Evolutionary conservation across 441 rosid genomes (phyloP).

Genomic region (Arabidopsis hybrid): DNA sequence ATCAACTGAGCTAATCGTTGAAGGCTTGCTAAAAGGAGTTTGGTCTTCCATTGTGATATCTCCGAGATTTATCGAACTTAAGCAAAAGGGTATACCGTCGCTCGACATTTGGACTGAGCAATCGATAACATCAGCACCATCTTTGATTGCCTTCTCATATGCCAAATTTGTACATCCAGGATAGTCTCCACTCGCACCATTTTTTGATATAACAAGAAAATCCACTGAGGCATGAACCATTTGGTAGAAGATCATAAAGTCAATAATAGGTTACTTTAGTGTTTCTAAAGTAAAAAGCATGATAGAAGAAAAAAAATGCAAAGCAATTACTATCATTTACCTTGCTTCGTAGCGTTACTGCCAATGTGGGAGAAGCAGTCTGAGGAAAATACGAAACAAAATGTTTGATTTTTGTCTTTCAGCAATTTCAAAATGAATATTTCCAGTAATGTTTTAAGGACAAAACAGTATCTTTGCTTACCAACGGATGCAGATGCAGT

Average conservation of each 20-base stretch:
- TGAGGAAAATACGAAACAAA: conserved; percentile 46
- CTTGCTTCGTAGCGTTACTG: conserved; percentile 51
- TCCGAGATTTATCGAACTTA: conserved; percentile 48
- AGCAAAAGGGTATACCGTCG: conserved; percentile 63
- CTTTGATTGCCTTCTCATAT: conserved; percentile 57
- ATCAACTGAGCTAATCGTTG: conserved; percentile 9
- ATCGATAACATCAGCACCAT: conserved; percentile 65
- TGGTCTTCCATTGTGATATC: conserved; percentile 45
- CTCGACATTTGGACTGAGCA: conserved; percentile 73
- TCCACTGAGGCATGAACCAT: conserved; percentile 49
- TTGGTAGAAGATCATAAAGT: background rate
- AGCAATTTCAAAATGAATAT: too few relatives aligned
- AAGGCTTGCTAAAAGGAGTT: conserved; percentile 32
- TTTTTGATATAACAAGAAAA: conserved; percentile 50
- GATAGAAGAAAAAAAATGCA: too few relatives aligned
- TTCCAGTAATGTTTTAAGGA: background rate
- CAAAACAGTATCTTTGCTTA: too few relatives aligned
- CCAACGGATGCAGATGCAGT: conserved; percentile 76
- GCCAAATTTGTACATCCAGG: conserved; percentile 68
- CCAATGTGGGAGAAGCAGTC: conserved; percentile 69
- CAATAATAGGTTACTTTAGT: background rate
- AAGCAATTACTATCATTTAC: conserved; percentile 48
- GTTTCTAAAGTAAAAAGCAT: background rate
- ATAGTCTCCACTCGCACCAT: conserved; percentile 80
- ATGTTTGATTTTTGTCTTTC: conserved; percentile 4